These are phyloP conservation scores for Coemansia sp. DNA, from an alignment of 192 early-diverging fungal genomes.

Conservation along the genomic window DNA sequence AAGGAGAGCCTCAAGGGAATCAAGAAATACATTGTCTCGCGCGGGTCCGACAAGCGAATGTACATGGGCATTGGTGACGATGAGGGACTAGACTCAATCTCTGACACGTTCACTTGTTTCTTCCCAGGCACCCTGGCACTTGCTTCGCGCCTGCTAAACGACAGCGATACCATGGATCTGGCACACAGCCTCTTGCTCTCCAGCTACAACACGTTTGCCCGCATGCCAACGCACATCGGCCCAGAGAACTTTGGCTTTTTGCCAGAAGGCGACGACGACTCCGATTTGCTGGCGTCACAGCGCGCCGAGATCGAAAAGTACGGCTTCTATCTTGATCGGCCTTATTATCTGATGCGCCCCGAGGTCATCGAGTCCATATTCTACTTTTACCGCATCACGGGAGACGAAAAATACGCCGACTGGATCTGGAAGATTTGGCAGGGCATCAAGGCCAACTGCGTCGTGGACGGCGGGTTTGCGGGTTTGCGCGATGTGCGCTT, in stretches of 20 bases:
- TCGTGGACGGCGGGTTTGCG: slow-evolving; percentile 64
- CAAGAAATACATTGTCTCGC: slow-evolving; percentile 40
- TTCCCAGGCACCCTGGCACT: slow-evolving; percentile 50
- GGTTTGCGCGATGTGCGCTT: slow-evolving; percentile 49
- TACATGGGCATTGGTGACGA: slow-evolving; percentile 52
- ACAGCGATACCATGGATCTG: slow-evolving; percentile 24
- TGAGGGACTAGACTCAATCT: slow-evolving; percentile 46
- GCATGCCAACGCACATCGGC: slow-evolving; percentile 48
- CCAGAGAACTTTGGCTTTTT: slow-evolving; percentile 51
- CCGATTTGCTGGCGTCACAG: slow-evolving; percentile 25
- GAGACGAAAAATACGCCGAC: slow-evolving; percentile 73
- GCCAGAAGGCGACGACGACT: slow-evolving; percentile 38
- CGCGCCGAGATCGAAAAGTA: slow-evolving; percentile 40
- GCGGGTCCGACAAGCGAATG: slow-evolving; percentile 42
- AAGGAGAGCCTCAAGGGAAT: slow-evolving; percentile 36
- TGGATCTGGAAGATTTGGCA: slow-evolving; percentile 85
- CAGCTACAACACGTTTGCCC: slow-evolving; percentile 40
- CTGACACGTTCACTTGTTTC: slow-evolving; percentile 48
- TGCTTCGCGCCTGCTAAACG: slow-evolving; percentile 37
- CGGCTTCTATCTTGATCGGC: slow-evolving; percentile 45
- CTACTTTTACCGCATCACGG: slow-evolving; percentile 82
- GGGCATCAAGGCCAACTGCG: slow-evolving; percentile 76
- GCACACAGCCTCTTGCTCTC: slow-evolving; percentile 39
- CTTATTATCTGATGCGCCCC: slow-evolving; percentile 71
- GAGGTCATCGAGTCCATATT: slow-evolving; percentile 91